Evolutionary conservation across 768 basidiomycete species (phyloP), one percentile per base, ranked within the genome.

Genomic region (Suillus hirtellus): DNA sequence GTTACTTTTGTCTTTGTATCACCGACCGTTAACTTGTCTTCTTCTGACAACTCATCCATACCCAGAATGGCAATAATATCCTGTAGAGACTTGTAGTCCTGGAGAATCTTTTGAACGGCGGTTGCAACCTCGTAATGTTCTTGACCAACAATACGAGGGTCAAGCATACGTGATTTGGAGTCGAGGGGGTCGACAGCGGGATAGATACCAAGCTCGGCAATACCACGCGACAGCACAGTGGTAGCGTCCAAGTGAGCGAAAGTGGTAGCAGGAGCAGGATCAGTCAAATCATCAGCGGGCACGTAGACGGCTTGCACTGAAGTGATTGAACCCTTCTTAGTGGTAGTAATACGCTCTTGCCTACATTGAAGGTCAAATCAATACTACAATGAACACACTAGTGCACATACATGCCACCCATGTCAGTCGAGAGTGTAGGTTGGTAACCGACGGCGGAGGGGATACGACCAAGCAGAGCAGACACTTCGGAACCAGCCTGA

Each of bases 371-470:
- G 43, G 65, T 68, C 42, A 70, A 63, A 31, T 60, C 46, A 12
- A 52, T 27, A 37, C 59, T 5, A 43, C 6, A 38, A 64, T 52
- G n/a, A 21, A 15, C 1, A 9, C 6, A 3, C 55, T 65, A 27
- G 5, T 47, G 15, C 4, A 83, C 90, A 64, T 78, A 92, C 97
- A 99, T 99, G 86, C 88, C 88, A 94, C 97, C 97, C 97, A 99
- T 99, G 79, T 99, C 97, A 76, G 97, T 99, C 68, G 97, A 98
- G 65, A 99, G 90, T 60, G 97, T 99, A 76, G 97, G 97, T 78
- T 99, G 97, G 84, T 99, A 99, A 88, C 97, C 97, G 86, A 99
- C 97, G 68, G 97, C 97, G 70, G 97, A 99, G 70, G 97, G 97
- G 75, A 99, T 99, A 94, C 97, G 97, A 86, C 97, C 97, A 70